Base-by-base conservation (phyloP, 495 filamentous ascomycete species). In the Pyrenula massariospora region DNA sequence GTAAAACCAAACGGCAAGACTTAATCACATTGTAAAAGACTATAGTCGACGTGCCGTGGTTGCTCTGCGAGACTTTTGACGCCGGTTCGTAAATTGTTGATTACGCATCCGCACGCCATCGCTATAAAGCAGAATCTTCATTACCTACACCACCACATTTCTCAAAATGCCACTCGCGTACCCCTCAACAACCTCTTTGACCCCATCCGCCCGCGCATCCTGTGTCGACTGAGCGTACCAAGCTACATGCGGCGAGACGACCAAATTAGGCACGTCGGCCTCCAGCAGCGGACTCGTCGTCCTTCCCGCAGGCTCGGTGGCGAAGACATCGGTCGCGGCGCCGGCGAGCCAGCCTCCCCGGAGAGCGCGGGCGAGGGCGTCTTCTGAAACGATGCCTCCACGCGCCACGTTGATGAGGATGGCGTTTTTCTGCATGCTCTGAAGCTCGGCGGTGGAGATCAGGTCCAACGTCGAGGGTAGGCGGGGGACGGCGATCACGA, bases 371-470 rank as follows among this genome's bases (percentile, higher is more conserved):
- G 78, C 69, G 0, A 84, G 63, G 0, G 76, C 78, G 2, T 57
- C 60, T 64, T 85, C 81, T 53, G 82, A 72, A 1, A 84, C 74
- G 47, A 82, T 75, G 0, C 80, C 81, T 12, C 81, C 81, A 1
- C 82, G 74, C 3, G 77, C 75, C 22, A 83, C 73, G 60, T 85
- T 83, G 55, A 84, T 61, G 2, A 85, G n/a, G 3, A 84, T 62
- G 1, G 73, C 68, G 49, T 77, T 69, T 0, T 66, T 62, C 12
- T 66, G 71, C 77, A 85, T 82, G 23, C 61, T 25, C 5, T 65
- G 57, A 10, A 85, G 67, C 63, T 85, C 82, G 0, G 70, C 53
- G 0, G 65, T 68, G 2, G 73, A 74, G 25, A 85, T 69, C 36
- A 81, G 64, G 56, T 76, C 71, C 50, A 70, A 57, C 2, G 77